Percentiles rank a stretch among this genome's conserved stretches.
Conservation (phyloP, 2,329 filamentous ascomycete species). For the Cladosporium sp. region DNA sequence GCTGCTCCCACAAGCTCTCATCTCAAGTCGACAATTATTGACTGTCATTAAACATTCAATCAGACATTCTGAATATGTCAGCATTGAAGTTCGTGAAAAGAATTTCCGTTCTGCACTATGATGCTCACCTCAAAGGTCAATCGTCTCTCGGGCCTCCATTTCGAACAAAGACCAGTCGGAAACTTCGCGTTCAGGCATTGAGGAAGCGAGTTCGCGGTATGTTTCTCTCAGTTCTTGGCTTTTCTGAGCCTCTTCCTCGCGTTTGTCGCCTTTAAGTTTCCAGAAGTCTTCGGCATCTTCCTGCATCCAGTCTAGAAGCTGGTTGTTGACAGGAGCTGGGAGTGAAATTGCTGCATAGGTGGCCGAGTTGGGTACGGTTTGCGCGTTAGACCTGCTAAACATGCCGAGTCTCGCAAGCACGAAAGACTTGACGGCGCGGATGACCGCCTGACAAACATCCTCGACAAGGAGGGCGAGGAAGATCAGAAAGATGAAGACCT, state of each 20-base stretch:
- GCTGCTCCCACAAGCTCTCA: not conserved
- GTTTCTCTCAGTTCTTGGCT: not conserved
- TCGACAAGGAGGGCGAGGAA: not conserved
- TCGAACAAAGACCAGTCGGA: not conserved
- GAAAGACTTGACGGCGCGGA: not conserved
- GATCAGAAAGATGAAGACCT: not conserved
- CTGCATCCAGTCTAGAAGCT: not conserved
- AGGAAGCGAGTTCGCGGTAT: not conserved
- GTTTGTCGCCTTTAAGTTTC: not conserved
- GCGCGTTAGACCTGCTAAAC: not conserved
- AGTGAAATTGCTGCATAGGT: not conserved
- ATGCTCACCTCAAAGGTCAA: not conserved
- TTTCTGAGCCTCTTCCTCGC: not conserved
- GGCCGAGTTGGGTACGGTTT: not conserved
- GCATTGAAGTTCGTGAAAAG: not conserved
- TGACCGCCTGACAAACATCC: not conserved
- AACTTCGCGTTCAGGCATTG: not conserved
- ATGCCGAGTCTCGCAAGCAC: not conserved
- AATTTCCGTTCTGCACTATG: not conserved
- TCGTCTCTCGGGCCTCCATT: not conserved
- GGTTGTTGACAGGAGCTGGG: not conserved
- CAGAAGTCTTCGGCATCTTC: constrained; percentile 6
- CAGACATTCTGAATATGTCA: not conserved
- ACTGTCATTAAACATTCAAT: not conserved
- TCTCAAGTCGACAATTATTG: not conserved